Base-by-base conservation (phyloP, 2,329 filamentous ascomycete species). In the Aspergillus piperis region DNA sequence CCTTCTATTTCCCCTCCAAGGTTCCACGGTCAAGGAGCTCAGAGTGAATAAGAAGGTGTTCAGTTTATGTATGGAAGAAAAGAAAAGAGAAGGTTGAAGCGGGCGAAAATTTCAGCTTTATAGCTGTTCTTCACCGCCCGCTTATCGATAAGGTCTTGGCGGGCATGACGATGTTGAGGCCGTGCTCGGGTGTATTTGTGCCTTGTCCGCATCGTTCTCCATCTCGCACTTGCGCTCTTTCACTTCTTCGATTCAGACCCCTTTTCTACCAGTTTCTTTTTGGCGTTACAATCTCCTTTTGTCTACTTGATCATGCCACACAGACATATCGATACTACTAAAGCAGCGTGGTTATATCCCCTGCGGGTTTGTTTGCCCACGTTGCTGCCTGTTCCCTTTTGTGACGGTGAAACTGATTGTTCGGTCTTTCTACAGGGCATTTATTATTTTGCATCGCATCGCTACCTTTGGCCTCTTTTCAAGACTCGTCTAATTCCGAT, bases 401-500 rank as follows among this genome's bases (percentile, higher is more conserved):
- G 19, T 27, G 6, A 21, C 7, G n/a, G 36, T 13, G 36, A 8
- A 50, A n/a, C 8, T 32, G n/a, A 54, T 50, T 39, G 21, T 13
- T 13, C 3, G 23, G 8, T n/a, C 17, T 48, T 8, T 32, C n/a
- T 17, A 23, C 23, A 51, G 44, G 94, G 95, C 64, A 88, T 97
- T 70, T 87, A 86, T 79, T 96, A 94, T 78, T 96, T 96, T 76
- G 66, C 86, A 54, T 82, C 84, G 32, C 90, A 93, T 72, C 88
- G 86, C 21, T 92, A 90, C 68, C 89, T 95, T 66, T 96, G 90
- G 77, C 92, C 93, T 23, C 84, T 97, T 1, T 89, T 96, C 65
- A 81, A 86, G 59, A 83, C 90, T 23, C 88, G 93, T 15, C 81
- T 99, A 2, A 77, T 98, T 0, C 93, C 94, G 0, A 83, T 96